phyloP scores from a whole-genome alignment of 345 rosid genomes.

The Angophora floribunda region DNA sequence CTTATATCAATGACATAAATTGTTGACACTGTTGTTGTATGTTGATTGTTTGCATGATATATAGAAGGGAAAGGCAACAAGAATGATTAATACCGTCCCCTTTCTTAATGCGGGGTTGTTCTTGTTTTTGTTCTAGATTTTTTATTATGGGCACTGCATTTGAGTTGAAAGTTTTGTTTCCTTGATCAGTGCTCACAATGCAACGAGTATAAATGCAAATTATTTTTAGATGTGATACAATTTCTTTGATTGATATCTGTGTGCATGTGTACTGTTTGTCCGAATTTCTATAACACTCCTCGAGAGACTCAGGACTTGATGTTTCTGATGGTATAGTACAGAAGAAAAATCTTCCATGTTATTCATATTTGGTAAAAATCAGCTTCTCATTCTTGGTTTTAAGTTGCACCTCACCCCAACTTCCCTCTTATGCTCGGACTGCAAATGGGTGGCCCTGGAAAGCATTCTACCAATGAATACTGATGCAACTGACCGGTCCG shows the following conservation, averaged over 20 bases:
- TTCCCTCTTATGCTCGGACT: neutral
- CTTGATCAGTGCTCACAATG: neutral
- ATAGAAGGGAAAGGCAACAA: neutral
- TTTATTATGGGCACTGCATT: neutral
- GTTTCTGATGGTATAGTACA: neutral
- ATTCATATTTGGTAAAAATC: neutral
- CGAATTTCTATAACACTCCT: neutral
- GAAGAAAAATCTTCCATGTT: neutral
- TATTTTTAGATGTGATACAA: neutral
- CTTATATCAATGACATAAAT: conserved; percentile 38
- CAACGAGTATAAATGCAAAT: neutral
- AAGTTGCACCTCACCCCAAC: neutral
- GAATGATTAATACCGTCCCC: neutral
- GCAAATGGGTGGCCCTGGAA: neutral
- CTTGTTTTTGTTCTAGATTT: neutral
- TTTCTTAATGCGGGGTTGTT: neutral
- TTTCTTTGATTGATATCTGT: neutral
- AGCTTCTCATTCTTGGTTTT: neutral
- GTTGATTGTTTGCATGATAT: neutral
- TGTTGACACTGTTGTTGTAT: conserved; percentile 7
- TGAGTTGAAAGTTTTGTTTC: neutral
- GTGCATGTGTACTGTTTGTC: neutral
- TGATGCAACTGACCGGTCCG: neutral
- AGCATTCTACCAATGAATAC: neutral
- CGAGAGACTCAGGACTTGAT: neutral